Evolutionary conservation across 2,329 filamentous ascomycete species (phyloP).

Genomic region (Graphium sp.): DNA sequence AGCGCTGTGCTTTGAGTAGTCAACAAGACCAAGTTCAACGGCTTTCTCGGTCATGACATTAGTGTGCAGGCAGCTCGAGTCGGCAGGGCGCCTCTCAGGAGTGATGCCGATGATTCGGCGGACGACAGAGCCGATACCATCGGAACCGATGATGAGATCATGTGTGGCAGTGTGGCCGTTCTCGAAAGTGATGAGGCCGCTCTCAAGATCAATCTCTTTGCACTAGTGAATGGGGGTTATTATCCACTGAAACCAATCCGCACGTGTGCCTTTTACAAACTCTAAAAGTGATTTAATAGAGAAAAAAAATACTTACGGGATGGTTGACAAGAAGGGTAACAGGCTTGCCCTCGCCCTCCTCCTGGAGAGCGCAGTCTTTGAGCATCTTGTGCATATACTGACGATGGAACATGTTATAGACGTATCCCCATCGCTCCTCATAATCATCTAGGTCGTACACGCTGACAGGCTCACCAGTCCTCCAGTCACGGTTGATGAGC

Average conservation of each 20-base stretch:
- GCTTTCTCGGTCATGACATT: constrained; percentile 48
- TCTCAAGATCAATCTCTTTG: constrained; percentile 31
- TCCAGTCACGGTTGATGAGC: constrained; percentile 55
- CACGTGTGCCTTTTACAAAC: background rate
- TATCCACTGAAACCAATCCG: no score
- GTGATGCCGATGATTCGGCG: constrained; percentile 45
- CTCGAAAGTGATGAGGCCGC: constrained; percentile 30
- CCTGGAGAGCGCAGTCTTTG: constrained; percentile 37
- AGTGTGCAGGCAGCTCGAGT: constrained; percentile 45
- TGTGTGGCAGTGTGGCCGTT: constrained; percentile 32
- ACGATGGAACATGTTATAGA: constrained; percentile 54
- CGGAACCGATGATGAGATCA: constrained; percentile 46
- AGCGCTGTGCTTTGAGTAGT: constrained; percentile 42
- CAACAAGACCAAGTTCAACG: constrained; percentile 38
- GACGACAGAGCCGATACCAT: constrained; percentile 51
- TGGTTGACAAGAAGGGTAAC: constrained; percentile 39
- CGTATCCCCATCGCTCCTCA: constrained; percentile 44
- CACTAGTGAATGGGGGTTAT: no score
- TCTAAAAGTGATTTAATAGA: background rate
- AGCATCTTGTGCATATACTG: constrained; percentile 54
- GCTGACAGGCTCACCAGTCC: constrained; percentile 47
- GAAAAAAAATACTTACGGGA: constrained; percentile 21
- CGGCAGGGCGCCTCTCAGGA: constrained; percentile 40
- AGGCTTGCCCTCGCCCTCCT: constrained; percentile 33
- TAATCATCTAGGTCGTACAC: constrained; percentile 50